These are phyloP conservation scores for Cystofilobasidium capitatum DNA, from an alignment of 768 basidiomycete genomes.

Conservation along the genomic window DNA sequence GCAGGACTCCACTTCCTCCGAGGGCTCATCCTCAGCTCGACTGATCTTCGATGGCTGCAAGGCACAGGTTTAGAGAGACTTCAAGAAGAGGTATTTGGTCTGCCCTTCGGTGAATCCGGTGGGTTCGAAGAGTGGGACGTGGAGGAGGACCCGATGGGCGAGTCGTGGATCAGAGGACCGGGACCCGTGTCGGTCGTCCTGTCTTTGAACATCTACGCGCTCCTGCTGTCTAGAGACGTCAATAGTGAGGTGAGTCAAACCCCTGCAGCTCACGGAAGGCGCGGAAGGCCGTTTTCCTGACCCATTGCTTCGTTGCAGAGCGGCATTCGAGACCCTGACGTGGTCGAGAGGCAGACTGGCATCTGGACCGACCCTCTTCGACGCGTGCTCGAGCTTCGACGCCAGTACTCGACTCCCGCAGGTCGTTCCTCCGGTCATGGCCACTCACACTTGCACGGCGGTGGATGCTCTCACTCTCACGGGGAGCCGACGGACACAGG, in stretches of 20 bases:
- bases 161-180: background rate
- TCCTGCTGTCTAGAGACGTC: background rate
- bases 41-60: background rate
- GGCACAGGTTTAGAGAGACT: background rate
- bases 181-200: background rate
- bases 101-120: background rate
- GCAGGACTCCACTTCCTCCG: constrained; percentile 2
- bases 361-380: background rate
- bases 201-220: background rate
- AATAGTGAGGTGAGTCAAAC: constrained; percentile 1
- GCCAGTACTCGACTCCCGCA: too few relatives aligned
- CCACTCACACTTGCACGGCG: background rate
- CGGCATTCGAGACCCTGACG: background rate
- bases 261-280: too few relatives aligned
- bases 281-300: too few relatives aligned
- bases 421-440: background rate
- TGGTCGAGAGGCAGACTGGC: background rate
- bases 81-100: background rate
- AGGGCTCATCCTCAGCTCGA: background rate
- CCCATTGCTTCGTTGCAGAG: background rate
- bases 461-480: background rate
- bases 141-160: background rate
- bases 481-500: background rate
- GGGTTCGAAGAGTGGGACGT: background rate
- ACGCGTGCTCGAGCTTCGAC: background rate